Evolutionary conservation across 192 early-diverging fungal species (phyloP), one percentile per base, ranked within the genome.

Genomic region (Rhizophagus clarus): DNA sequence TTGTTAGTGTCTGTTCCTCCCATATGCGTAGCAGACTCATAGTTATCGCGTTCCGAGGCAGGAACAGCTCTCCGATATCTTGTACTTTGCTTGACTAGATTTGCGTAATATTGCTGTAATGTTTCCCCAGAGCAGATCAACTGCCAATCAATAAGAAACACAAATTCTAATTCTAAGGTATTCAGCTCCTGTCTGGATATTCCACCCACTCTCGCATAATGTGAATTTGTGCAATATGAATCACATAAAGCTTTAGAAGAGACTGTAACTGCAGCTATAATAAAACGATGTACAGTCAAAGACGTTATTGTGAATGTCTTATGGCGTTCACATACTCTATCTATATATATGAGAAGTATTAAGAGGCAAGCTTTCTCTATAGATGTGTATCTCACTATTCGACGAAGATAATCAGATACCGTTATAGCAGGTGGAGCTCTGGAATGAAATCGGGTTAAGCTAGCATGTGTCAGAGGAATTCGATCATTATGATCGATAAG

Each of bases 171-270:
- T 79, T 96, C 98, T 9, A 99, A 84, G 15, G 95, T 89, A 78
- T 99, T 99, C 17, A 99, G 86, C 85, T 99, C 98, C 74, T 95
- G 92, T 64, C 94, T 92, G 7, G 93, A 91, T 40, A 99, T 90
- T 29, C 98, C 98, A 24, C 98, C 98, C 20, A 99, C 96, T 82
- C 94, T 95, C 1, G 97, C 97, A 84, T 96, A 99, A 81, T 96
- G 94, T 20, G 93, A 88, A 82, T 99, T 99, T 22, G 97, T 98
- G 80, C 95, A 95, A 79, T 98, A 98, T 31, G 93, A 94, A 82
- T 98, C 97, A 75, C 94, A 97, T 73, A 98, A 79, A 0, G 93
- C 92, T 82, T 98, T 98, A 63, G 93, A 91, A 0, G 95, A 93
- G 37, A 94, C 88, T 0, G 95, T 97, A 15, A 96, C 85, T 8